Evolutionary conservation across 2,329 filamentous ascomycete genomes (phyloP), one percentile per base, ranked within the genome.

Genomic region (Talaromyces amestolkiae): DNA sequence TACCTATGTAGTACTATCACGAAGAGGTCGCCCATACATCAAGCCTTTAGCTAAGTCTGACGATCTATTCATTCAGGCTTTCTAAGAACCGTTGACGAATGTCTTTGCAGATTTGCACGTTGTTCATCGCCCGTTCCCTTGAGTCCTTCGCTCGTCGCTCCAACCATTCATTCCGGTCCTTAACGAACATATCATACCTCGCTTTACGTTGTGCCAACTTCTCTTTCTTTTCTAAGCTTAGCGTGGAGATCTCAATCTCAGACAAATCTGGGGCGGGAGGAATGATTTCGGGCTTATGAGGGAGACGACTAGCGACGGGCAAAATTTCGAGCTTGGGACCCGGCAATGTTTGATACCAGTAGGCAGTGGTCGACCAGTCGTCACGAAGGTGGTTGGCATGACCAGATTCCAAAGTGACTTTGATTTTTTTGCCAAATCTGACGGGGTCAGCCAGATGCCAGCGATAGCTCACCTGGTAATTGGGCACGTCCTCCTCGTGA

Each of bases 391-490:
- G 74, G 56, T 75, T 76, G 3, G 74, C 73, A 67, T 76, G 74
- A 4, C 74, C 74, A 17, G 70, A 65, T 71, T 75, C 60, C 33
- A 54, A 4, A 24, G 60, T 62, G n/a, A 62, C 60, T 43, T 62
- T 62, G 60, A 62, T 62, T 33, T 22, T 62, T n/a, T 43, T 62
- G 65, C 70, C 71, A 70, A 76, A 76, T 22, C 74, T 69, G 17
- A 76, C 72, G 2, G 75, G 74, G 60, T 76, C 74, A 2, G 73
- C 63, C 22, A 76, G 69, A 65, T 76, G 75, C 75, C 75, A 76
- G 41, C 74, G 71, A 60, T 76, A 76, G 37, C 68, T 71, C 10
- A 76, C 73, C 63, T 76, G 74, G 58, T 73, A 70, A 65, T 71
- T 69, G 5, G 74, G 74, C 43, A 75, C 69, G 13, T 76, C 74